phyloP scores from a whole-genome alignment of 176 grass and related monocot genomes.

The Oryza australiensis region DNA sequence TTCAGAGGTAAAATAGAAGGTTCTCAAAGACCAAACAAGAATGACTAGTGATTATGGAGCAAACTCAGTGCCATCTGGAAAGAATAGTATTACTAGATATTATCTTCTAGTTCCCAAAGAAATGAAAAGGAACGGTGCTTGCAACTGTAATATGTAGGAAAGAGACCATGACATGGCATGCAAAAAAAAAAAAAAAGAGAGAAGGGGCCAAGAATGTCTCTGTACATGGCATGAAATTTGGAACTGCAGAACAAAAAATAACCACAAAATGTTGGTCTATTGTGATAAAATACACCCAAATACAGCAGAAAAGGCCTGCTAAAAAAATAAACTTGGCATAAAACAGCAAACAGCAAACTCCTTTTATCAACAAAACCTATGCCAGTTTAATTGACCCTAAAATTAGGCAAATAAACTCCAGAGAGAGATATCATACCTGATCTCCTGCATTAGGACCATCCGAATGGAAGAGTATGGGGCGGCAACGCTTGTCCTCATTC shows the following conservation, averaged over 20 bases:
- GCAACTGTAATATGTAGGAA: neutral
- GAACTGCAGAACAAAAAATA: constrained; percentile 12
- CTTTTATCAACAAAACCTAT: neutral
- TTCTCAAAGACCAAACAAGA: constrained; percentile 17
- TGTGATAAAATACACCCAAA: neutral
- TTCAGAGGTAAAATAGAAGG: neutral
- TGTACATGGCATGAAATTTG: neutral
- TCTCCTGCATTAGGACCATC: constrained; percentile 96
- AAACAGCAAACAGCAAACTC: constrained; percentile 10
- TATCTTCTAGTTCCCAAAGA: neutral
- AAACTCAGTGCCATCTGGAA: neutral
- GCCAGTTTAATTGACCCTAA: neutral
- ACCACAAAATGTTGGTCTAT: neutral
- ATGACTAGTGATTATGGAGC: neutral
- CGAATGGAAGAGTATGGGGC: constrained; percentile 94
- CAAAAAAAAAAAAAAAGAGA: neutral
- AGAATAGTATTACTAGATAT: neutral
- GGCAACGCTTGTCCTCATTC: constrained; percentile 98
- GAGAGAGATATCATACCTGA: constrained; percentile 54
- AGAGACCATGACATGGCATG: neutral
- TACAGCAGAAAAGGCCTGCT: neutral
- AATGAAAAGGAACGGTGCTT: neutral
- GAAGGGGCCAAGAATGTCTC: neutral
- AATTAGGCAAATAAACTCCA: neutral
- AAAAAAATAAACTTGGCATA: neutral